Base-by-base conservation (phyloP, 805 yeast genomes). In the Candida tibetensis region DNA sequence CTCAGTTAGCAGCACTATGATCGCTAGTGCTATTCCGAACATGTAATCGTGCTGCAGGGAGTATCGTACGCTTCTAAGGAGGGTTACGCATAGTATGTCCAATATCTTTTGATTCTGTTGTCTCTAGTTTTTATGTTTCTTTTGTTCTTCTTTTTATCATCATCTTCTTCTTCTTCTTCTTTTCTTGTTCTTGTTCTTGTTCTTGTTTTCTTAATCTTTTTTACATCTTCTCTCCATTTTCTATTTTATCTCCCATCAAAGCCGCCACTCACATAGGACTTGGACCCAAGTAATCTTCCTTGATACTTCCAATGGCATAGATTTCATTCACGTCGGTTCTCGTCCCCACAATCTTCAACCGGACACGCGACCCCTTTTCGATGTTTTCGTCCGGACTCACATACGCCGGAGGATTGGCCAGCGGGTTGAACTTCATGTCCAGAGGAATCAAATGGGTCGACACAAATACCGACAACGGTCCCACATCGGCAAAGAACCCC, bases 401-500 rank as follows among this genome's bases (percentile, higher is more conserved):
- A 61, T 88, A 93, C 5, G 97, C 95, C n/a, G 99, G 99, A 7
- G 99, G 99, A 52, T 91, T 90, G 23, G 96, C 90, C 15, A 95
- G 84, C 5, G 98, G 96, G 51, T 90, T 91, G 63, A 83, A 93
- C 42, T 81, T 75, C 89, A 93, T 85, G 58, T 91, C 96, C 27
- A 86, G 80, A 6, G 99, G 98, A 52, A 93, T 90, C 60, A 90
- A 74, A 66, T 91, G 97, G 26, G 95, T 89, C 17, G 96, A 85
- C 16, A 93, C 95, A 62, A 93, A 93, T 28, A 93, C 96, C 17
- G 90, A 81, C 58, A 93, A 71, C 12, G 99, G 99, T 0, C 99
- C 99, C 19, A 93, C 99, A 62, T 93, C 97, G 27, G 95, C 98
- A 60, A 93, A 93, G 49, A 93, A 88, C 6, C 99, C 99, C 82